phyloP scores from a whole-genome alignment of 176 grass and related monocot species.

The Oryza longistaminata region DNA sequence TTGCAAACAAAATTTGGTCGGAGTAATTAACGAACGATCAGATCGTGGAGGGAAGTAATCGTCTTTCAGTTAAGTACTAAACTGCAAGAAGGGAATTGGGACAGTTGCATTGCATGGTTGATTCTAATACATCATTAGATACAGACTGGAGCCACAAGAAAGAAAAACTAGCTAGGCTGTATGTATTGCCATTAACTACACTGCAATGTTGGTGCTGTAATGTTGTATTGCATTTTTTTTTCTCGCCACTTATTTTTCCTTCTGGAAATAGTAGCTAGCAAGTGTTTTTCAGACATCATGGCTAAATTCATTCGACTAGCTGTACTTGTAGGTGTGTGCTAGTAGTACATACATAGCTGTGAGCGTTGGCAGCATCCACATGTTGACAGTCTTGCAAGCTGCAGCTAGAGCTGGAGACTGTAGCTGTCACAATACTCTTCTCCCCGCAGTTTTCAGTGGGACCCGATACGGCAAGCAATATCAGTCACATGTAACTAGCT shows the following conservation, averaged over 20 bases:
- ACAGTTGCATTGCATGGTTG: too few species aligned
- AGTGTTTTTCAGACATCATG: not conserved
- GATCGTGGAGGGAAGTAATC: not conserved
- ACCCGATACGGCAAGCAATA: not conserved
- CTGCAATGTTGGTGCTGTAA: not conserved
- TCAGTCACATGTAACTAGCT: not conserved
- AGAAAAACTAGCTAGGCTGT: too few species aligned
- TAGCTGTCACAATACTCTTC: conserved; percentile 7
- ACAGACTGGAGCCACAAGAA: too few species aligned
- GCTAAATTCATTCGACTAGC: conserved; percentile 22
- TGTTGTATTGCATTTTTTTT: not conserved
- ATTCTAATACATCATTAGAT: too few species aligned
- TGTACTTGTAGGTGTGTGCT: not conserved
- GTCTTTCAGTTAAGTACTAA: not conserved
- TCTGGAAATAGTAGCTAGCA: not conserved
- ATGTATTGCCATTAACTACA: too few species aligned
- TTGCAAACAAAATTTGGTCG: not conserved
- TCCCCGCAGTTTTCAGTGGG: not conserved
- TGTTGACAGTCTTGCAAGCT: conserved; percentile 35
- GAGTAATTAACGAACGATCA: not conserved
- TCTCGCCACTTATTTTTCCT: not conserved
- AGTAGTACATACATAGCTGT: not conserved
- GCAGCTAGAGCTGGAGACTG: conserved; percentile 19
- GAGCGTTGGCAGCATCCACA: conserved; percentile 33
- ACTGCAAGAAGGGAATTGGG: not conserved